These are phyloP conservation scores for Leccinellum rugosiceps DNA, from an alignment of 768 basidiomycete genomes.

Conservation along the genomic window DNA sequence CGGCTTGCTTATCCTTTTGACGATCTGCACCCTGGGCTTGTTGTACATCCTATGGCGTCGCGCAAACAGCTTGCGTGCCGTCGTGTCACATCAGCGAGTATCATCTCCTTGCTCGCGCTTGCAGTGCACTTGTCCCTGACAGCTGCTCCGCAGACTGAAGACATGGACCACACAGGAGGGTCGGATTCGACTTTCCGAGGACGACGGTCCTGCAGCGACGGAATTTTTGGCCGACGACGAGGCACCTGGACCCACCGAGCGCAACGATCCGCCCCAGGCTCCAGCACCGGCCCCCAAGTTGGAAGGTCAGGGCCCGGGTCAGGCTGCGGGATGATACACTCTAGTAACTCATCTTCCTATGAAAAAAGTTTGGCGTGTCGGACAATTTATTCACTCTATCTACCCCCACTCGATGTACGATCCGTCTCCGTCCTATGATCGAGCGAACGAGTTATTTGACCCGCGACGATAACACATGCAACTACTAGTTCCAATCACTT, in stretches of 20 bases:
- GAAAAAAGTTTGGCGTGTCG: not conserved
- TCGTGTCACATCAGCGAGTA: slow-evolving; percentile 62
- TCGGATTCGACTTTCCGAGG: slow-evolving; percentile 62
- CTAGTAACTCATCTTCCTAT: not conserved
- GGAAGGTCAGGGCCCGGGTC: not conserved
- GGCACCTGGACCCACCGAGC: slow-evolving; percentile 33
- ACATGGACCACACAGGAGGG: slow-evolving; percentile 54
- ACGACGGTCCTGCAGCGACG: slow-evolving; percentile 68
- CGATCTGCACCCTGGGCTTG: slow-evolving; percentile 52
- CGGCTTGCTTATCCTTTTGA: slow-evolving; percentile 52
- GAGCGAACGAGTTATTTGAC: not conserved
- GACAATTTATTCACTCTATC: not conserved
- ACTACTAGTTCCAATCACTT: not conserved
- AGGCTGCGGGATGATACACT: not conserved
- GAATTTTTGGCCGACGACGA: slow-evolving; percentile 63
- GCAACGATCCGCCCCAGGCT: slow-evolving; percentile 22
- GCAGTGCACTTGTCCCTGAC: not conserved
- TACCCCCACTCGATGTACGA: slow-evolving; percentile 2
- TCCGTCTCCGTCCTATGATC: not conserved
- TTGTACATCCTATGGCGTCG: slow-evolving; percentile 65
- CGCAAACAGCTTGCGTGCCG: slow-evolving; percentile 50
- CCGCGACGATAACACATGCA: not conserved
- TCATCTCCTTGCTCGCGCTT: not conserved
- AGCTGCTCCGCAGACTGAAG: slow-evolving; percentile 44
- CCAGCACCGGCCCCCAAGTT: slow-evolving; percentile 9